Evolutionary conservation across 257 asterid genomes (phyloP), one percentile per base, ranked within the genome.

Genomic region (Misopates orontium): DNA sequence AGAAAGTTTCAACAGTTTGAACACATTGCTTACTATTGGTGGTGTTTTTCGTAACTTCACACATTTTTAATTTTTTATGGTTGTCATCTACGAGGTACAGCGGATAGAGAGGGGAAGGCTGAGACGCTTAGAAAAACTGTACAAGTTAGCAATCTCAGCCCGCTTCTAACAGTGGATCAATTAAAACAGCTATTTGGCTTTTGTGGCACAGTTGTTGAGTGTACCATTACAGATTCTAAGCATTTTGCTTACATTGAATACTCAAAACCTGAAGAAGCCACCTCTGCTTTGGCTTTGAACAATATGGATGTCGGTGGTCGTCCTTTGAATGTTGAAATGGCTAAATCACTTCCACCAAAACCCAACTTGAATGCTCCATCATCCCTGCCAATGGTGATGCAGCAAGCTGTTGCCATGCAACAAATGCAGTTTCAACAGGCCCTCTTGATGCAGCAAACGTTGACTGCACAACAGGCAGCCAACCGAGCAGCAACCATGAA

Each of bases 361-460:
- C 89, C 96, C 62, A 52, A 64, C 48, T 56, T 76, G 66, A 76
- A 69, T 73, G 66, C 89, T 10, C 64, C 79, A 42, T 86, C 97
- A 0, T 82, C 96, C 59, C 73, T 87, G 73, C 91, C 96, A 20
- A 76, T 83, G 84, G 85, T 82, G 79, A 85, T 90, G 97, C 96
- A 89, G 80, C 98, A 93, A 78, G 95, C 96, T 62, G 99, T 93
- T 73, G 99, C 97, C 52, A 84, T 84, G 94, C 97, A 93, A 57
- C 99, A 93, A 83, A 88, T 90, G 97, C 99, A 94, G 74, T 94
- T 94, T 83, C 99, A 90, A 82, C 97, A 90, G 82, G 89, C 97
- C 70, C 82, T 94, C 60, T 66, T 94, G 73, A 80, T 94, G 96
- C 99, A 94, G 71, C 96, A 94, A 81, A 77, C 97, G 61, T 12